A percentile compares a stretch with the other conserved stretches of the same genome.
These are phyloP conservation scores for Hericium erinaceus DNA, from an alignment of 768 basidiomycete genomes.

Conservation along the genomic window DNA sequence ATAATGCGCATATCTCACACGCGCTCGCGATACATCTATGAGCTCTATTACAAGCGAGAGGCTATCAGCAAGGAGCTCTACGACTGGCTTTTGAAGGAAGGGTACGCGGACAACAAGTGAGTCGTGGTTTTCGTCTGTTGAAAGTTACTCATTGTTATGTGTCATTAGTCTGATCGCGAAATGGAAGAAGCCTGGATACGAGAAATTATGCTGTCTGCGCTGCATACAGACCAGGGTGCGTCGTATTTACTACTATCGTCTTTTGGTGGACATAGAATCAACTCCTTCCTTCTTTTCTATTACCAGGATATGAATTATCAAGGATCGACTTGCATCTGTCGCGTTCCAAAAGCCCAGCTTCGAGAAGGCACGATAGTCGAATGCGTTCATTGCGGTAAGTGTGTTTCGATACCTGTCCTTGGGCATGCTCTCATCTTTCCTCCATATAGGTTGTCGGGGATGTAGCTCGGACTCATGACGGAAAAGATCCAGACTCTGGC, in stretches of 20 bases:
- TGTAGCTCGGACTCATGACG: slow-evolving; percentile 80
- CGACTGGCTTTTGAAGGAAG: slow-evolving; percentile 96
- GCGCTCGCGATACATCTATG: slow-evolving; percentile 93
- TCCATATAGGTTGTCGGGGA: slow-evolving; percentile 71
- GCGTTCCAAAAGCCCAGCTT: slow-evolving; percentile 92
- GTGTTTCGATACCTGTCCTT: neutral
- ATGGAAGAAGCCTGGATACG: slow-evolving; percentile 98
- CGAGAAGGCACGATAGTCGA: slow-evolving; percentile 88
- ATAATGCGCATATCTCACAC: slow-evolving; percentile 98
- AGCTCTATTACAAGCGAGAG: slow-evolving; percentile 97
- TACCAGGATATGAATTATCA: slow-evolving; percentile 96
- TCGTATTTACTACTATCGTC: neutral
- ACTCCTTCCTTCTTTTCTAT: neutral
- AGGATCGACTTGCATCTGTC: slow-evolving; percentile 95
- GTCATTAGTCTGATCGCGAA: slow-evolving; percentile 81
- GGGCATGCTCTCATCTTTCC: slow-evolving; percentile 5
- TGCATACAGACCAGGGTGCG: slow-evolving; percentile 90
- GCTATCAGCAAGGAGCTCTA: slow-evolving; percentile 89
- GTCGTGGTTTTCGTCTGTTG: slow-evolving; percentile 21
- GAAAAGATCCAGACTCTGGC: neutral
- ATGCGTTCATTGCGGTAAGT: slow-evolving; percentile 93
- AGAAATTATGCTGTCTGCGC: slow-evolving; percentile 93
- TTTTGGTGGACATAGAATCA: neutral
- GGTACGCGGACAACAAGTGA: slow-evolving; percentile 93
- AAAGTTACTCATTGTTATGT: neutral